Percentiles rank a stretch among this genome's conserved stretches.
Conservation (phyloP, 78 protist species). For the Dictyostelium purpureum region DNA sequence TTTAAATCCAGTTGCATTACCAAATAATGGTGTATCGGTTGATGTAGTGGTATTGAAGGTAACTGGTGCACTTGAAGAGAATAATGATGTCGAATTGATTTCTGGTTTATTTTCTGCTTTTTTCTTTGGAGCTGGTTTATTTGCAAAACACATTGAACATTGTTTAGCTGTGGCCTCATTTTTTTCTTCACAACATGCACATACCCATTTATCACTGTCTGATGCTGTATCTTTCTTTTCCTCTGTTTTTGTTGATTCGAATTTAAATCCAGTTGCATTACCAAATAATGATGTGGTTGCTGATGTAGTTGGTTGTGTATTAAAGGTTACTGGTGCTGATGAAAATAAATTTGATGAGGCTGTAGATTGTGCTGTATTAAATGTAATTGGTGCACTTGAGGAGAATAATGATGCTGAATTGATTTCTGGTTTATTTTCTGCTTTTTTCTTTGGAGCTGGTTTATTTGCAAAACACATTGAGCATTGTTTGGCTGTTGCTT, state of each 20-base stretch:
- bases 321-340: not conserved
- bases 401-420: not conserved
- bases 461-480: constrained; percentile 9
- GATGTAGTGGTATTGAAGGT: not conserved
- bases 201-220: not conserved
- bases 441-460: not conserved
- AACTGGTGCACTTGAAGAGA: too few relatives aligned
- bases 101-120: not conserved
- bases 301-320: not conserved
- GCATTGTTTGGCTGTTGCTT: not conserved
- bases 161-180: not conserved
- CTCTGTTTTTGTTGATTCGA: not conserved
- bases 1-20: not conserved
- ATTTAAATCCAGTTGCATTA: not conserved
- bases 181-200: constrained; percentile 58
- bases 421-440: not conserved
- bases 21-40: not conserved
- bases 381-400: not conserved
- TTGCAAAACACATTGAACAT: constrained; percentile 26
- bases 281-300: not conserved
- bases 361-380: not conserved
- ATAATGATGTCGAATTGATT: too few relatives aligned
- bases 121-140: not conserved
- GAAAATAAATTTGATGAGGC: not conserved
- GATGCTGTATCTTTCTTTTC: not conserved